A percentile compares a stretch with the other conserved stretches of the same genome.
phyloP scores from a whole-genome alignment of 306 rosid species.

The Dryas octopetala region DNA sequence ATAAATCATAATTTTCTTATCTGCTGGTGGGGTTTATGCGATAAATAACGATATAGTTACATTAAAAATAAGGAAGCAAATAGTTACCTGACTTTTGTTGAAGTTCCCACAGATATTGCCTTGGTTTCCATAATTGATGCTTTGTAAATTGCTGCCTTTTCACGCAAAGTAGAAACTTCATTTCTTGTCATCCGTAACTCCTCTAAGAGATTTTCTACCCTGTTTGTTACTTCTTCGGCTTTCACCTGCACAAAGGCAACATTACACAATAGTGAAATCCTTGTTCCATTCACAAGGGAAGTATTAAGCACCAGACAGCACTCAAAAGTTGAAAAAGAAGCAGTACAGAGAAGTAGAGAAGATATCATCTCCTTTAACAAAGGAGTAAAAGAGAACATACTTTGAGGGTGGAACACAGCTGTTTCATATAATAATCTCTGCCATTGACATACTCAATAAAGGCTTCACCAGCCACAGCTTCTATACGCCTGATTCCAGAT shows the following conservation, averaged over 20 bases:
- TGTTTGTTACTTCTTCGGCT: slow-evolving; percentile 80
- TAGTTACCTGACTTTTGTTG: slow-evolving; percentile 64
- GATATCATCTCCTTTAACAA: background rate
- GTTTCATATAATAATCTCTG: slow-evolving; percentile 76
- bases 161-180: slow-evolving; percentile 69
- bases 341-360: no score
- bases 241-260: slow-evolving; percentile 62
- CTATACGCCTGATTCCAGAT: slow-evolving; percentile 91
- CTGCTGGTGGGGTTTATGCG: background rate
- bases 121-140: slow-evolving; percentile 68
- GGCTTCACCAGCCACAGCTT: slow-evolving; percentile 97
- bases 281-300: slow-evolving; percentile 10
- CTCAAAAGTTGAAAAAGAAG: background rate
- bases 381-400: slow-evolving; percentile 43
- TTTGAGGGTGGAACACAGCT: slow-evolving; percentile 81
- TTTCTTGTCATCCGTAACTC: slow-evolving; percentile 71
- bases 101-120: slow-evolving; percentile 61
- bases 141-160: slow-evolving; percentile 75
- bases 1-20: background rate
- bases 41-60: background rate
- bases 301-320: background rate
- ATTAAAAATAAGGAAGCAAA: background rate
- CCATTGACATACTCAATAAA: slow-evolving; percentile 78
- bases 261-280: slow-evolving; percentile 1
- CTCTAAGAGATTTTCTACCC: slow-evolving; percentile 79